phyloP scores from a whole-genome alignment of 108 stramenopile species.

The Skeletonema grethae region DNA sequence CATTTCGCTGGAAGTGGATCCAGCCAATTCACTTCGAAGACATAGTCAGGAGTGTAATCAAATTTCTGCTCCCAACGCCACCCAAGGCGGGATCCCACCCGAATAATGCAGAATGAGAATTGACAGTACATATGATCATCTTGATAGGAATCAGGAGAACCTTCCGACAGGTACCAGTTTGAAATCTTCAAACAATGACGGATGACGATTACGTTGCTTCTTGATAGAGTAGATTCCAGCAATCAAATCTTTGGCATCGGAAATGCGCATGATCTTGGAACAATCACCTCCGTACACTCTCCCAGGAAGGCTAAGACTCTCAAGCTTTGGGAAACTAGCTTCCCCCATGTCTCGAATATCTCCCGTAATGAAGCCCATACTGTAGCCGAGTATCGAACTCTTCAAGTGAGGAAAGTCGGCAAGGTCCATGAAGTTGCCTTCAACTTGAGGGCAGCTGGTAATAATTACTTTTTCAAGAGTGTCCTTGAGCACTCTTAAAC shows the following conservation, averaged over 20 bases:
- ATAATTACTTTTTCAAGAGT: conserved; percentile 3
- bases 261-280: neutral
- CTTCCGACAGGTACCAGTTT: too few species aligned
- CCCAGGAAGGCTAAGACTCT: neutral
- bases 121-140: too few species aligned
- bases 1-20: too few species aligned
- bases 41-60: too few species aligned
- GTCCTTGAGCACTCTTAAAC: conserved; percentile 18
- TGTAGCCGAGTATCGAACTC: neutral
- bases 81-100: too few species aligned
- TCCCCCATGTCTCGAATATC: neutral
- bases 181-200: too few species aligned
- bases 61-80: too few species aligned
- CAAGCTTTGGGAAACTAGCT: neutral
- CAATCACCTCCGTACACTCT: neutral
- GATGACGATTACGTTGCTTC: neutral
- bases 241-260: neutral
- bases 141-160: too few species aligned
- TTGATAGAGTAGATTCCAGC: neutral
- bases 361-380: neutral
- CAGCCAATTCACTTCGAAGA: too few species aligned
- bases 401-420: conserved; percentile 1
- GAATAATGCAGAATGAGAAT: too few species aligned
- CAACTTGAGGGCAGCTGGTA: neutral
- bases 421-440: conserved; percentile 5